These are phyloP conservation scores for Penicillium ucsense DNA, from an alignment of 495 filamentous ascomycete genomes.

Conservation along the genomic window DNA sequence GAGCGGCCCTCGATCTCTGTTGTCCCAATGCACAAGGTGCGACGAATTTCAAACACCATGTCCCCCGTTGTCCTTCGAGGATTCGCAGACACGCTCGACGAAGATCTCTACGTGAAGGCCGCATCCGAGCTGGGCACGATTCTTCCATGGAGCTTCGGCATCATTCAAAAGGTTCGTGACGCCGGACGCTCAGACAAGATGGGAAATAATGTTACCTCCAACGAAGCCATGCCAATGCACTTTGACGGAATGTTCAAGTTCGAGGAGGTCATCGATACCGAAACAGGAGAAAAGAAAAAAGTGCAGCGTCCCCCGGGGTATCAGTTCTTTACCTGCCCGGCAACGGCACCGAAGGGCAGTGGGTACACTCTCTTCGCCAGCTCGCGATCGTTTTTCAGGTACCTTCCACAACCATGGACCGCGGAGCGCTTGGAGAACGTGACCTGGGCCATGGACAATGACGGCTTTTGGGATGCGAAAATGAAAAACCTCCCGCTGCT, in stretches of 20 bases:
- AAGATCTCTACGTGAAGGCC: slow-evolving; percentile 35
- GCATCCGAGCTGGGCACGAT: slow-evolving; percentile 35
- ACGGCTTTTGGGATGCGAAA: slow-evolving; percentile 30
- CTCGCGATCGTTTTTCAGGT: slow-evolving; percentile 40
- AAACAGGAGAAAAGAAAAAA: slow-evolving; percentile 14
- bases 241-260: slow-evolving; percentile 48
- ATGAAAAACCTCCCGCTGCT: slow-evolving; percentile 38
- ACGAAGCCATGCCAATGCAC: slow-evolving; percentile 48
- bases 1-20: slow-evolving; percentile 20
- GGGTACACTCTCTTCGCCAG: slow-evolving; percentile 44
- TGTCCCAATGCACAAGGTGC: slow-evolving; percentile 39
- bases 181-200: slow-evolving; percentile 18
- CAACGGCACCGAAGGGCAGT: slow-evolving; percentile 34
- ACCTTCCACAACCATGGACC: slow-evolving; percentile 33
- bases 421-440: slow-evolving; percentile 26
- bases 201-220: slow-evolving; percentile 39
- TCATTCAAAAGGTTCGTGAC: slow-evolving; percentile 43
- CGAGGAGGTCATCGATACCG: slow-evolving; percentile 23
- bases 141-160: slow-evolving; percentile 38
- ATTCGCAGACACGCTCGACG: slow-evolving; percentile 35
- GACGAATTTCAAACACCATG: slow-evolving; percentile 34
- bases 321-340: slow-evolving; percentile 43
- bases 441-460: slow-evolving; percentile 34
- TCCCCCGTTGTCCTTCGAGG: slow-evolving; percentile 46
- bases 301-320: slow-evolving; percentile 28